phyloP scores from a whole-genome alignment of 805 yeast species.

The Saccharomyces jurei region DNA sequence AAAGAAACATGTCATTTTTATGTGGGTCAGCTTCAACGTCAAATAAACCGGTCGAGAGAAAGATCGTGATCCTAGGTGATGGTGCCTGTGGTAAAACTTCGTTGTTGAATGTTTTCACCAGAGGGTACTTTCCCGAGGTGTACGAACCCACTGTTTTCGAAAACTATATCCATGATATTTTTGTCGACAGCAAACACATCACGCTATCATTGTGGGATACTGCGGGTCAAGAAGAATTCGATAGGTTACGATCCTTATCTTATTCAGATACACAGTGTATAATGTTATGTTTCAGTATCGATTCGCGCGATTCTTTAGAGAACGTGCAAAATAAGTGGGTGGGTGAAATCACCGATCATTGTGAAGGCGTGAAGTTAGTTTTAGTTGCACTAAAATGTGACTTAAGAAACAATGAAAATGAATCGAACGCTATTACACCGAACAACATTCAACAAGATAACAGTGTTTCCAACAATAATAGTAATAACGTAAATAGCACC shows the following conservation, averaged over 20 bases:
- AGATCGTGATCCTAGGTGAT: slow-evolving; percentile 90
- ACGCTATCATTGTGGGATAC: slow-evolving; percentile 96
- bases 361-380: slow-evolving; percentile 91
- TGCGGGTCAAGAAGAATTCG: slow-evolving; percentile 98
- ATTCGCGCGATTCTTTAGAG: slow-evolving; percentile 87
- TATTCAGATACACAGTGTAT: slow-evolving; percentile 95
- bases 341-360: slow-evolving; percentile 92
- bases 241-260: slow-evolving; percentile 81
- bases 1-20: slow-evolving; percentile 14
- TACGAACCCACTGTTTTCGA: slow-evolving; percentile 98
- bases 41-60: slow-evolving; percentile 59
- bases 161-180: slow-evolving; percentile 93
- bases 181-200: slow-evolving; percentile 87
- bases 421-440: slow-evolving; percentile 28
- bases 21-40: slow-evolving; percentile 28
- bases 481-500: slow-evolving; percentile 23
- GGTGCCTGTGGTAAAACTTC: slow-evolving; percentile 99
- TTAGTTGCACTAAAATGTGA: slow-evolving; percentile 93
- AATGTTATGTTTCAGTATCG: slow-evolving; percentile 92
- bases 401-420: slow-evolving; percentile 63
- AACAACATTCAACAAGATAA: slow-evolving; percentile 22
- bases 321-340: slow-evolving; percentile 96
- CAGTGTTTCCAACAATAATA: slow-evolving; percentile 17
- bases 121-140: slow-evolving; percentile 97
- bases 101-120: slow-evolving; percentile 83